These are phyloP conservation scores for Yamadazyma trypodendri DNA, from an alignment of 1,139 yeast genomes.

Conservation along the genomic window DNA sequence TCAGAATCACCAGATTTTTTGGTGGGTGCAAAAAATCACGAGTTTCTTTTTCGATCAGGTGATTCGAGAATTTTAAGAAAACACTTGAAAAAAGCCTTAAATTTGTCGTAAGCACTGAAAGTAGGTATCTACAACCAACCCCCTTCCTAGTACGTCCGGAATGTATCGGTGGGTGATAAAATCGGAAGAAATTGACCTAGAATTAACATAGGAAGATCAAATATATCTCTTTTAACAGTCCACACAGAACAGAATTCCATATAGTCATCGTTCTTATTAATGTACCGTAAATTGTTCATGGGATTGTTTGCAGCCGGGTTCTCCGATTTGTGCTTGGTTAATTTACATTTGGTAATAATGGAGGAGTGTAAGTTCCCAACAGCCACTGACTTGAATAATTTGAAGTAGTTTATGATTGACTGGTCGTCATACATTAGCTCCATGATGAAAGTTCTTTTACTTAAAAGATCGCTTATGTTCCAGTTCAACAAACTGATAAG, in stretches of 20 bases:
- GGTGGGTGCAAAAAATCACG: constrained; percentile 3
- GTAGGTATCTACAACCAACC: too few species aligned
- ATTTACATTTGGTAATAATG: constrained; percentile 47
- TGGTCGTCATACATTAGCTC: constrained; percentile 52
- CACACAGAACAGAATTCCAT: constrained; percentile 59
- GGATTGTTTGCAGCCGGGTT: background rate
- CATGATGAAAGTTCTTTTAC: constrained; percentile 53
- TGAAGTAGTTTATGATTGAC: constrained; percentile 43
- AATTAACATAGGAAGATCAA: constrained; percentile 74
- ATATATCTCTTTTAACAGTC: constrained; percentile 79
- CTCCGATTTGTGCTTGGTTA: constrained; percentile 26
- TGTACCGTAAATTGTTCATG: background rate
- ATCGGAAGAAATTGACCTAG: constrained; percentile 48
- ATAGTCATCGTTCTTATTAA: constrained; percentile 21
- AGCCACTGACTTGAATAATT: constrained; percentile 48
- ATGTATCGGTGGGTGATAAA: constrained; percentile 35
- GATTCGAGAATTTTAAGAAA: too few species aligned
- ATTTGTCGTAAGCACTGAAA: too few species aligned
- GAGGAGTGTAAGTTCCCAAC: constrained; percentile 51
- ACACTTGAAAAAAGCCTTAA: too few species aligned
- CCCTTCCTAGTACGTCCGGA: constrained; percentile 33
- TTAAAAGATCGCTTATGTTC: constrained; percentile 44
- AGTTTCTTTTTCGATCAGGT: background rate
- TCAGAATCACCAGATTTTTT: constrained; percentile 9
- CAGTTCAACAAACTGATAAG: constrained; percentile 63